These are phyloP conservation scores for Ichthyophthirius multifiliis DNA, from an alignment of 169 alveolate genomes.

Conservation along the genomic window DNA sequence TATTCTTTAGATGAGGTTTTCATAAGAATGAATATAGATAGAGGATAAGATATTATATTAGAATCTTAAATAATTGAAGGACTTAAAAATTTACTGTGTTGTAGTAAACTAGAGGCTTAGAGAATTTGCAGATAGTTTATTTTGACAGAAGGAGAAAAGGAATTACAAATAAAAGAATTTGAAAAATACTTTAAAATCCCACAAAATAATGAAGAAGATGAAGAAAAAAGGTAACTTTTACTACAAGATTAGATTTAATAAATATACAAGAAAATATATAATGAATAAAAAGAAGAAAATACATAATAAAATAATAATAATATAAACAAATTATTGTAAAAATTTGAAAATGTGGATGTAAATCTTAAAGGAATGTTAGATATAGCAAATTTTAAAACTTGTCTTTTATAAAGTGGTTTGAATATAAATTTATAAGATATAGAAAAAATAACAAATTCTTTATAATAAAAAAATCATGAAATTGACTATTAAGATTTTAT, in stretches of 20 bases:
- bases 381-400: constrained; percentile 25
- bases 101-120: too few species aligned
- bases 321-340: background rate
- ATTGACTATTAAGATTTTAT: constrained; percentile 27
- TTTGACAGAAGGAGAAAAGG: background rate
- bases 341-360: background rate
- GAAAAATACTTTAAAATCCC: background rate
- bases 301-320: background rate
- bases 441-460: constrained; percentile 1
- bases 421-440: constrained; percentile 27
- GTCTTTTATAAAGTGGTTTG: constrained; percentile 11
- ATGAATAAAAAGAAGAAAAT: background rate
- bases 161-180: background rate
- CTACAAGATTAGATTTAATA: too few species aligned
- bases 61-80: too few species aligned
- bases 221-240: background rate
- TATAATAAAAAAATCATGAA: background rate
- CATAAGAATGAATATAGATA: background rate
- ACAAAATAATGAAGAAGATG: background rate
- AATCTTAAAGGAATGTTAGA: constrained; percentile 10
- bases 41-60: background rate
- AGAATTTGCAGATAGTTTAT: too few species aligned
- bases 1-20: background rate
- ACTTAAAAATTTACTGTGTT: too few species aligned
- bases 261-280: background rate